Evolutionary conservation across 345 rosid species (phyloP).

Genomic region (Clausena lansium): DNA sequence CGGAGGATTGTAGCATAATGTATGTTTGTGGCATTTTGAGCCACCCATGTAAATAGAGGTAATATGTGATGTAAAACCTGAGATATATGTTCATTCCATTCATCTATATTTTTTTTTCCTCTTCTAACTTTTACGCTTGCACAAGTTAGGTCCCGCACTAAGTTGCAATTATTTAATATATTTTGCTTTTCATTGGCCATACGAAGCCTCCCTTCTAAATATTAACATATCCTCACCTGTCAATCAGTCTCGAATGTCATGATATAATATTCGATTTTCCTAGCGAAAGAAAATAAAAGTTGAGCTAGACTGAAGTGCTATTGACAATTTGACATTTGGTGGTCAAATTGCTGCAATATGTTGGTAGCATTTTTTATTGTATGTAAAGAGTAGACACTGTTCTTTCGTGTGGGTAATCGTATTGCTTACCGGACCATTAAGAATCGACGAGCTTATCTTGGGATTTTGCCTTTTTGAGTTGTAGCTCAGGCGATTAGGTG

Average conservation of each 20-base stretch:
- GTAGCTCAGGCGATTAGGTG: no score
- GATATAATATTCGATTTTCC: not conserved
- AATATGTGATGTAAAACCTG: slow-evolving; percentile 29
- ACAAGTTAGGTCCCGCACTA: not conserved
- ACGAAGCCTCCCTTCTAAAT: not conserved
- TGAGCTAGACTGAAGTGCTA: not conserved
- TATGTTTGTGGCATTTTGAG: slow-evolving; percentile 24
- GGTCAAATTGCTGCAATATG: not conserved
- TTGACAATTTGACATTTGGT: not conserved
- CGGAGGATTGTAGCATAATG: slow-evolving; percentile 31
- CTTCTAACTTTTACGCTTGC: not conserved
- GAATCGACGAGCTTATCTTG: no score
- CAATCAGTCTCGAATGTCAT: not conserved
- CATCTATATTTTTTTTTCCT: slow-evolving; percentile 24
- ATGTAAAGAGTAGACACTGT: not conserved
- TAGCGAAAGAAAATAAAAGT: not conserved
- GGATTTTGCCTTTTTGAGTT: no score
- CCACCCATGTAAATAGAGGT: slow-evolving; percentile 32
- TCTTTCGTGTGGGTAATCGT: not conserved
- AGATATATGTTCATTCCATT: slow-evolving; percentile 36
- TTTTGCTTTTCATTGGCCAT: not conserved
- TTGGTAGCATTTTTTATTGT: not conserved
- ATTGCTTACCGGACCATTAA: no score
- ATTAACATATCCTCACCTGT: not conserved
- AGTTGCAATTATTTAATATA: not conserved